Base-by-base conservation (phyloP, 1,284 basidiomycete species). In the Kwoniella shivajii region DNA sequence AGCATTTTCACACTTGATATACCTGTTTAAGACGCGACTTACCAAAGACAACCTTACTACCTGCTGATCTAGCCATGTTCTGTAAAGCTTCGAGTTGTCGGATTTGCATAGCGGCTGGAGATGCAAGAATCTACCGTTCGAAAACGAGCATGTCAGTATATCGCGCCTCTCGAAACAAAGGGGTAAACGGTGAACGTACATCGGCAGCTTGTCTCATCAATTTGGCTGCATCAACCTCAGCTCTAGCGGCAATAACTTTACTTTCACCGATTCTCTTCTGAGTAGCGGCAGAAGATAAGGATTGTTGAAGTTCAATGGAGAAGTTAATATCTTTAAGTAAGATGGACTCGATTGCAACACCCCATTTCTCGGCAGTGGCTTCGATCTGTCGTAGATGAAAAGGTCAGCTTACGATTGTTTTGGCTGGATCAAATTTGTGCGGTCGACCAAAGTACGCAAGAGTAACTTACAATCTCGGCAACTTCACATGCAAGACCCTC, bases 401-500 rank as follows among this genome's bases (percentile, higher is more conserved):
- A n/a, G 13, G 11, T 48, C 4, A 48, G 46, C 34, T 16, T 2
- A 22, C 27, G 18, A 2, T 4, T 20, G 2, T 9, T 36, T 20
- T 34, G 3, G 13, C 14, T 27, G 43, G n/a, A n/a, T n/a, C n/a
- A n/a, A n/a, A n/a, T n/a, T n/a, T n/a, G n/a, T n/a, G n/a, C n/a
- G n/a, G n/a, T n/a, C n/a, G n/a, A n/a, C n/a, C n/a, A n/a, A n/a
- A n/a, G n/a, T n/a, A n/a, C n/a, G n/a, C n/a, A 1, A 31, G 34
- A 41, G 11, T 9, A 11, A 71, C 73, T 85, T 22, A 96, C 90
- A 57, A 97, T 95, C 76, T 95, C 92, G 45, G 91, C 92, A 55
- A 97, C 94, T 78, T 97, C 94, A 69, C 88, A 88, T 3, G 94
- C 95, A 62, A 98, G 92, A 55, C 90, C 92, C 73, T 98, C 95